Evolutionary conservation across 139 green algal genomes (phyloP).

Genomic region (Coelastrella sp.): DNA sequence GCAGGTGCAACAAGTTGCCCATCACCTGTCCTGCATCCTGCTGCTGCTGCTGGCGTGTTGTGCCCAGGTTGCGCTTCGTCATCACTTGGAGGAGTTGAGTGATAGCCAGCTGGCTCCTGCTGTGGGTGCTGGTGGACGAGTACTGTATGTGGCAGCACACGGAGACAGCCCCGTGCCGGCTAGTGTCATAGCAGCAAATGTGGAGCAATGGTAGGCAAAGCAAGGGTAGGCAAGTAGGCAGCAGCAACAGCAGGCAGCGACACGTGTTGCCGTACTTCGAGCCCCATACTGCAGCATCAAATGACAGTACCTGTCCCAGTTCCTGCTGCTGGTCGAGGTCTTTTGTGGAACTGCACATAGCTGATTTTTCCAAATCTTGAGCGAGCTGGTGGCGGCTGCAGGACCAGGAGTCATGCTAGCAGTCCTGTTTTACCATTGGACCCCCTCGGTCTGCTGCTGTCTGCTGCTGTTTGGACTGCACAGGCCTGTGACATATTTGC

Average conservation of each 20-base stretch:
- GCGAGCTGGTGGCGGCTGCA: too few relatives aligned
- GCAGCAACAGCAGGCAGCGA: neutral
- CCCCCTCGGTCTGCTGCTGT: neutral
- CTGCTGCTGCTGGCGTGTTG: too few relatives aligned
- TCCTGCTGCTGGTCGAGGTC: too few relatives aligned
- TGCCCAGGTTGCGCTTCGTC: constrained; percentile 61
- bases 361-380: too few relatives aligned
- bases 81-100: constrained; percentile 57
- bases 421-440: neutral
- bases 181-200: constrained; percentile 55
- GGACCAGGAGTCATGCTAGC: too few relatives aligned
- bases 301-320: too few relatives aligned
- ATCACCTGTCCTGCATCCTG: neutral
- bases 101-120: constrained; percentile 56
- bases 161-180: constrained; percentile 20
- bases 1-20: neutral
- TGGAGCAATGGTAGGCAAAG: constrained; percentile 36
- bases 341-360: too few relatives aligned
- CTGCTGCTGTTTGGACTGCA: neutral
- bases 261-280: too few relatives aligned
- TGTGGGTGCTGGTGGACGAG: constrained; percentile 44
- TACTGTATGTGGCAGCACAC: constrained; percentile 41
- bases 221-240: neutral
- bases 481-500: constrained; percentile 39
- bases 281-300: too few relatives aligned